Conservation (phyloP, 805 yeast species). For the Candida fluviatilis region DNA sequence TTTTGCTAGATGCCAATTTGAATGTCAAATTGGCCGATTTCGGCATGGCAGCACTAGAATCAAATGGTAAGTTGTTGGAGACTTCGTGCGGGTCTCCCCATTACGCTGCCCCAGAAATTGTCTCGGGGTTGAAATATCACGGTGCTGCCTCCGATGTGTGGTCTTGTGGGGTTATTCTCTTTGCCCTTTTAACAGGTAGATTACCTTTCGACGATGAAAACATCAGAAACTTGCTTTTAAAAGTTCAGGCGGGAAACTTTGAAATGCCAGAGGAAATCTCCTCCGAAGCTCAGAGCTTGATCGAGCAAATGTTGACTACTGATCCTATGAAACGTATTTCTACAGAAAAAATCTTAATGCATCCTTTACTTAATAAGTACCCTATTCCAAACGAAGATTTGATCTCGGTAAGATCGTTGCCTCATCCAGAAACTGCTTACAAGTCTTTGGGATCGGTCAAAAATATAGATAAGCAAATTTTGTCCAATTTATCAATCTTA, state of each 20-base stretch:
- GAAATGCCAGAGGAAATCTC: slow-evolving; percentile 67
- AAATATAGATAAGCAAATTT: slow-evolving; percentile 49
- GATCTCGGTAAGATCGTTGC: slow-evolving; percentile 43
- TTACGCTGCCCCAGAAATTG: slow-evolving; percentile 86
- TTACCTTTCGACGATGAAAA: slow-evolving; percentile 82
- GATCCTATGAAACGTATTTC: slow-evolving; percentile 69
- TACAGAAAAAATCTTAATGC: slow-evolving; percentile 60
- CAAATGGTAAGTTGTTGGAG: slow-evolving; percentile 63
- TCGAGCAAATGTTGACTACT: slow-evolving; percentile 60
- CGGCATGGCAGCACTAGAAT: slow-evolving; percentile 86
- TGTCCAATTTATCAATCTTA: slow-evolving; percentile 51
- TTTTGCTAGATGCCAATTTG: slow-evolving; percentile 60
- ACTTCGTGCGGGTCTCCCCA: slow-evolving; percentile 88
- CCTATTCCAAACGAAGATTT: slow-evolving; percentile 45
- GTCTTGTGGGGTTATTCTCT: slow-evolving; percentile 83
- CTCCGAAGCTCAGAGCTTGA: slow-evolving; percentile 62
- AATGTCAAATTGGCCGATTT: slow-evolving; percentile 80
- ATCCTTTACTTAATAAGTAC: slow-evolving; percentile 51
- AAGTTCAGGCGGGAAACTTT: slow-evolving; percentile 73
- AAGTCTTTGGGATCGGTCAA: slow-evolving; percentile 44
- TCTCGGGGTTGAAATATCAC: slow-evolving; percentile 71
- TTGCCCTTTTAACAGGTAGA: slow-evolving; percentile 76
- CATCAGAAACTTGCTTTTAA: slow-evolving; percentile 62
- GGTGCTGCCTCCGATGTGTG: slow-evolving; percentile 85
- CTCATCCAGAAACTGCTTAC: slow-evolving; percentile 52